Evolutionary conservation across 352 stramenopile genomes (phyloP).

Genomic region (Pythium phragmitis): DNA sequence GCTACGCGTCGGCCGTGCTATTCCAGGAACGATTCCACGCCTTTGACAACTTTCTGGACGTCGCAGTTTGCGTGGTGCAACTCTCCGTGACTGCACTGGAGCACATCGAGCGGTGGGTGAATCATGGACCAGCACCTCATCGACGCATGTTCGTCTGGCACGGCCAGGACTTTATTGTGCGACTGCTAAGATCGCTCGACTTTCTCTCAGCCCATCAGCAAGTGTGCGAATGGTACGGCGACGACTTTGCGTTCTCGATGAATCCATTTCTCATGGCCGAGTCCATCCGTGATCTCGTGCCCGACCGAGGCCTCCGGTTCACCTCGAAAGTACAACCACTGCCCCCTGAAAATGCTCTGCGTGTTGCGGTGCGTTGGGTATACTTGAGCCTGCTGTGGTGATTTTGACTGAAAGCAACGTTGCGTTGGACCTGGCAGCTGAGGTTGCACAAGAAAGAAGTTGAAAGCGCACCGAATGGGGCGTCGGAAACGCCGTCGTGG

Average conservation of each 20-base stretch:
- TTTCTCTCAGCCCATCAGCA: constrained; percentile 35
- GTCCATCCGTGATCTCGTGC: constrained; percentile 48
- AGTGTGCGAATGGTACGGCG: constrained; percentile 64
- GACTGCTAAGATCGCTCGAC: constrained; percentile 50
- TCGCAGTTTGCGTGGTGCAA: constrained; percentile 34
- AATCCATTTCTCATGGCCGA: constrained; percentile 64
- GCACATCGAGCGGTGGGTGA: constrained; percentile 40
- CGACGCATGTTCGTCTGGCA: constrained; percentile 50
- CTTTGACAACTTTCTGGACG: constrained; percentile 46
- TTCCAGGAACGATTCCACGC: constrained; percentile 65
- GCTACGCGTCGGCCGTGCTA: constrained; percentile 39
- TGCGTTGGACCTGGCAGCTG: constrained; percentile 24
- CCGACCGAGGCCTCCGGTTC: constrained; percentile 36
- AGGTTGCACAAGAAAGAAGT: constrained; percentile 34
- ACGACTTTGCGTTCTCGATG: constrained; percentile 66
- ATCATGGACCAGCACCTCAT: not conserved
- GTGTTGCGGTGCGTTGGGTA: constrained; percentile 29
- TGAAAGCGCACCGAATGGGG: not conserved
- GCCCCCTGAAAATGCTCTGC: constrained; percentile 29
- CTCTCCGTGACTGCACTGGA: constrained; percentile 38
- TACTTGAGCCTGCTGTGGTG: too few species aligned
- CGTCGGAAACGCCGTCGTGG: constrained; percentile 40
- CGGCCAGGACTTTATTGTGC: constrained; percentile 43
- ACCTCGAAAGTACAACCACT: constrained; percentile 1
- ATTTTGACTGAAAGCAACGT: too few species aligned